Conservation (phyloP, 208 protist species). For the Crithidia brevicula region DNA sequence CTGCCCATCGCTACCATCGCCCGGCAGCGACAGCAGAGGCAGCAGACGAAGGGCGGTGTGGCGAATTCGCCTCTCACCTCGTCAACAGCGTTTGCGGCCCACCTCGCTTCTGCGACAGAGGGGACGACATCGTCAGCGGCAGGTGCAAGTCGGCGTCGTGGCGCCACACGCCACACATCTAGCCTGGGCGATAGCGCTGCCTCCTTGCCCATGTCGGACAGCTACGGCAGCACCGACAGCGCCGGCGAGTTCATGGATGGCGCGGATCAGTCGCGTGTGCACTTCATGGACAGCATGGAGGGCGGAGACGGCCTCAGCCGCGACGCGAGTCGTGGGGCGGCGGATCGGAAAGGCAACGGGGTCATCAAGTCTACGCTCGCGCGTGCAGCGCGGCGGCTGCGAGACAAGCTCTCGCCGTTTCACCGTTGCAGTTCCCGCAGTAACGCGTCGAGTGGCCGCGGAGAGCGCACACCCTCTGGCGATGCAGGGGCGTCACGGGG, state of each 20-base stretch:
- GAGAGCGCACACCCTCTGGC: not conserved
- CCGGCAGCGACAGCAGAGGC: conserved; percentile 7
- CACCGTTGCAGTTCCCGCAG: conserved; percentile 7
- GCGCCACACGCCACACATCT: not conserved
- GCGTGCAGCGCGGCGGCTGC: conserved; percentile 3
- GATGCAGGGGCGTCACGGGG: not conserved
- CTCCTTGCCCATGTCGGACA: conserved; percentile 10
- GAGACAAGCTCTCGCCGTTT: conserved; percentile 9
- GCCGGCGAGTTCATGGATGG: conserved; percentile 6
- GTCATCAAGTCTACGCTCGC: not conserved
- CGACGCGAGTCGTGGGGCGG: not conserved
- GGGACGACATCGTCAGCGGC: not conserved
- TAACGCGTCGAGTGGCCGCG: not conserved
- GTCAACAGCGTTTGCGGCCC: not conserved
- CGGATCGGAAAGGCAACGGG: not conserved
- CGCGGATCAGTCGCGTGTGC: not conserved
- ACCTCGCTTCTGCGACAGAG: not conserved
- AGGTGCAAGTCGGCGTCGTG: not conserved
- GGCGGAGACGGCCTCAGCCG: conserved; percentile 6
- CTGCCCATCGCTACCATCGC: not conserved
- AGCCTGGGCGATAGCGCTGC: conserved; percentile 1
- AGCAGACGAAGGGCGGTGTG: not conserved
- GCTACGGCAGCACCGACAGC: conserved; percentile 25
- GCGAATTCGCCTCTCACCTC: not conserved
- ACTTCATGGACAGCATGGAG: conserved; percentile 12